Evolutionary conservation across 1,284 basidiomycete species (phyloP).

Genomic region (Golubevia pallescens): DNA sequence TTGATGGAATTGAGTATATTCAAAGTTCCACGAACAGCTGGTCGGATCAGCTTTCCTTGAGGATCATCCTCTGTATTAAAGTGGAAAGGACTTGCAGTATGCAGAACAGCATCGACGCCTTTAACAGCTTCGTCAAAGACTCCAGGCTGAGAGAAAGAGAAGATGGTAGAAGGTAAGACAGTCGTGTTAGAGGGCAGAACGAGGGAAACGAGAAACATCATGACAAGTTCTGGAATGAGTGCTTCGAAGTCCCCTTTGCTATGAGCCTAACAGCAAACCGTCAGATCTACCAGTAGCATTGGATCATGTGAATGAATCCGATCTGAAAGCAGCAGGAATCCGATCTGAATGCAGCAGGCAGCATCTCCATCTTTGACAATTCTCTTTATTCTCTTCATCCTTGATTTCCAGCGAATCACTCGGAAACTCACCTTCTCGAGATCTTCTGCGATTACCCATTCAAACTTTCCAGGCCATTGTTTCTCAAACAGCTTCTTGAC

Average conservation of each 20-base stretch:
- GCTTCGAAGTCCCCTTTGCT: too few species aligned
- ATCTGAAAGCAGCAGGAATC: too few species aligned
- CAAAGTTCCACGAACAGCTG: slow-evolving; percentile 73
- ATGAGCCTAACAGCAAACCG: too few species aligned
- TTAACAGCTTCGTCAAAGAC: slow-evolving; percentile 76
- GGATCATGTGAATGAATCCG: not conserved
- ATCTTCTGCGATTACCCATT: slow-evolving; percentile 63
- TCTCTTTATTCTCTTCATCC: too few species aligned
- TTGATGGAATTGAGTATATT: slow-evolving; percentile 70
- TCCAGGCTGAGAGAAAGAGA: slow-evolving; percentile 66
- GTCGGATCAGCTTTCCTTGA: slow-evolving; percentile 69
- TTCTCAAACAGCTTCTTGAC: slow-evolving; percentile 57
- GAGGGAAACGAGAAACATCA: not conserved
- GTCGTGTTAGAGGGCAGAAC: not conserved
- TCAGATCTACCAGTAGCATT: too few species aligned
- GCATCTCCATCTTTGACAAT: too few species aligned
- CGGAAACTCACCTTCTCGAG: slow-evolving; percentile 43
- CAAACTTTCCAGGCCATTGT: slow-evolving; percentile 43
- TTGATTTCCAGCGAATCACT: too few species aligned
- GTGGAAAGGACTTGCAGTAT: slow-evolving; percentile 70
- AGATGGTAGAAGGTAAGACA: not conserved
- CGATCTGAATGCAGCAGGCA: too few species aligned
- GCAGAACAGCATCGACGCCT: slow-evolving; percentile 72
- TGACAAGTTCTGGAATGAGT: too few species aligned
- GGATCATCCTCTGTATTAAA: slow-evolving; percentile 63